Percentiles rank a stretch among this genome's conserved stretches.
These are phyloP conservation scores for Paraphaeosphaeria minitans DNA, from an alignment of 2,329 filamentous ascomycete genomes.

Conservation along the genomic window DNA sequence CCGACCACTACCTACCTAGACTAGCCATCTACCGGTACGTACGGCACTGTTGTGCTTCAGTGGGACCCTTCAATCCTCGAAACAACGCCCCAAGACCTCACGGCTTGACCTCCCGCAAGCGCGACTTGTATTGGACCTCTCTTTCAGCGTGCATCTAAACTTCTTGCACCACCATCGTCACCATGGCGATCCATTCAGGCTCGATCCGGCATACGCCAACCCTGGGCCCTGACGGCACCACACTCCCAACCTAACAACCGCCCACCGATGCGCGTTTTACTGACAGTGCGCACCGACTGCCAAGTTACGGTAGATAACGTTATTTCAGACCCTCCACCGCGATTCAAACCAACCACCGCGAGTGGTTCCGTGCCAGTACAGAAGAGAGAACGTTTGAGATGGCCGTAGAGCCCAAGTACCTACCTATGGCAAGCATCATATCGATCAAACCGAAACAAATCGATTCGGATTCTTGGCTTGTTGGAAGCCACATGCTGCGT, in stretches of 20 bases:
- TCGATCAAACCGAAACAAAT: slow-evolving; percentile 18
- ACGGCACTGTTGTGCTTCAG: not conserved
- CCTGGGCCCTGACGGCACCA: too few species aligned
- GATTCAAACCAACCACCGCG: not conserved
- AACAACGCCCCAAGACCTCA: not conserved
- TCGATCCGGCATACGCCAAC: too few species aligned
- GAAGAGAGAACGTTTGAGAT: not conserved
- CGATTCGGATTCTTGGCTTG: slow-evolving; percentile 15
- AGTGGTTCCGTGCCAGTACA: not conserved
- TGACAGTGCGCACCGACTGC: too few species aligned
- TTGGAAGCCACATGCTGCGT: slow-evolving; percentile 14
- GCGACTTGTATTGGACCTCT: too few species aligned
- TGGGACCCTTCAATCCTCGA: not conserved
- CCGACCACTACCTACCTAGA: too few species aligned
- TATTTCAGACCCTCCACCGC: not conserved
- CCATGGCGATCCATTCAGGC: too few species aligned
- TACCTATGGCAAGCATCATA: slow-evolving; percentile 15
- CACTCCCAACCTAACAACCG: too few species aligned
- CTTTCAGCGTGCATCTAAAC: too few species aligned
- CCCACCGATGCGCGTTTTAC: too few species aligned
- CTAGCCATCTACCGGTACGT: too few species aligned
- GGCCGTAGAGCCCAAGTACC: slow-evolving; percentile 9
- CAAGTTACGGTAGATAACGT: too few species aligned
- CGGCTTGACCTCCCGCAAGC: not conserved
- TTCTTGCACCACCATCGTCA: too few species aligned